Evolutionary conservation across 495 filamentous ascomycete species (phyloP).

Genomic region (Penicillium malachiteum): DNA sequence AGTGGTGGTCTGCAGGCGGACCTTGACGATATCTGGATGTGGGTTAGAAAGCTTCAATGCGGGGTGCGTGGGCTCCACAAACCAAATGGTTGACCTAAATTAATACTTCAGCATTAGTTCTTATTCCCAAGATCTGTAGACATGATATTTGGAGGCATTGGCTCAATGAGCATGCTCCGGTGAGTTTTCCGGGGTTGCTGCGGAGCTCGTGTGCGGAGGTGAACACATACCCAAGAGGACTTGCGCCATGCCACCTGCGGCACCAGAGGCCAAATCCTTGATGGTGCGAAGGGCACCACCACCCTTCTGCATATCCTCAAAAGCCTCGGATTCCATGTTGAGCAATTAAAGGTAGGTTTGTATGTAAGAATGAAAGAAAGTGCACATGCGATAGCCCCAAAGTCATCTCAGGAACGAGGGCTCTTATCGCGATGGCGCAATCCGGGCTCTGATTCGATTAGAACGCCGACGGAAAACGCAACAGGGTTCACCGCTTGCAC

Average conservation of each 20-base stretch:
- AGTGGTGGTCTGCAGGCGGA: slow-evolving; percentile 85
- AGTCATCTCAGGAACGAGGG: slow-evolving; percentile 2
- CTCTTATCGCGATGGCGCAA: slow-evolving; percentile 21
- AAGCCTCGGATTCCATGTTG: slow-evolving; percentile 38
- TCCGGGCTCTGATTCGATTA: slow-evolving; percentile 31
- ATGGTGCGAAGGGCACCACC: slow-evolving; percentile 55
- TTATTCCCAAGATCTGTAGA: neutral
- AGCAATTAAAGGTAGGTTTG: slow-evolving; percentile 1
- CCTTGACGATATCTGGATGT: slow-evolving; percentile 87
- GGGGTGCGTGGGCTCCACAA: slow-evolving; percentile 21
- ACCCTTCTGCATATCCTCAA: slow-evolving; percentile 39
- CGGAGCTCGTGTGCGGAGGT: slow-evolving; percentile 4
- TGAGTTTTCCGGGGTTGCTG: slow-evolving; percentile 1
- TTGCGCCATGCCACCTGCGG: slow-evolving; percentile 88
- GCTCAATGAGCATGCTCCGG: neutral
- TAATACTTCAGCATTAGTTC: slow-evolving; percentile 5
- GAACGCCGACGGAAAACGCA: slow-evolving; percentile 16
- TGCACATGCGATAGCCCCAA: neutral
- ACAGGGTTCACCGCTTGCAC: neutral
- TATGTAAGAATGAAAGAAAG: slow-evolving; percentile 8
- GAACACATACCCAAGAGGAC: slow-evolving; percentile 80
- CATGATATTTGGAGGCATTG: neutral
- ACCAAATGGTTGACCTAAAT: slow-evolving; percentile 88
- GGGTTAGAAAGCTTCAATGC: slow-evolving; percentile 17
- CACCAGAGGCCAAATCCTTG: slow-evolving; percentile 91